Evolutionary conservation across 441 rosid species (phyloP).

Genomic region (Croton laevigatus): DNA sequence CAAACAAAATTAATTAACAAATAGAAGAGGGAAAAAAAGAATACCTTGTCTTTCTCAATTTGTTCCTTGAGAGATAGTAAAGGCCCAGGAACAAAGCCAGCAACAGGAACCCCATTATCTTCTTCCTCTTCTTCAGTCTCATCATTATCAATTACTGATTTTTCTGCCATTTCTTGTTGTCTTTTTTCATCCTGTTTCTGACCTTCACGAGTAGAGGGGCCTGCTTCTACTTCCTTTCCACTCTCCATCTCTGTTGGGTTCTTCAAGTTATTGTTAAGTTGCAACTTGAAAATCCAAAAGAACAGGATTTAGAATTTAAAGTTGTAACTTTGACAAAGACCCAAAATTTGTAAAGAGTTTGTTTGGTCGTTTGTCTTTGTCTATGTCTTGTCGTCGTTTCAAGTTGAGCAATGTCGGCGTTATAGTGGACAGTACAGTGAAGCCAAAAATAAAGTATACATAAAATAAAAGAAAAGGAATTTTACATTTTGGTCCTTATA

Average conservation of each 20-base stretch:
- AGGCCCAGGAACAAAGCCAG: slow-evolving; percentile 54
- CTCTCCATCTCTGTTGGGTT: slow-evolving; percentile 32
- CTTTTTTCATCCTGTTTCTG: slow-evolving; percentile 24
- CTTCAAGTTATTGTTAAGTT: slow-evolving; percentile 7
- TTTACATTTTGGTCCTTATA: slow-evolving; percentile 9
- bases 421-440: slow-evolving; percentile 9
- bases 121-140: slow-evolving; percentile 28
- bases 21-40: background rate
- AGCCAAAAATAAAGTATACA: background rate
- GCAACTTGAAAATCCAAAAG: slow-evolving; percentile 13
- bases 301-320: background rate
- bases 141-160: slow-evolving; percentile 10
- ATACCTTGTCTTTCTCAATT: slow-evolving; percentile 65
- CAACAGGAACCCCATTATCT: slow-evolving; percentile 22
- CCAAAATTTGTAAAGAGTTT: background rate
- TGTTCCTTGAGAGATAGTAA: slow-evolving; percentile 57
- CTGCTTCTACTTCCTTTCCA: slow-evolving; percentile 39
- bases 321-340: background rate
- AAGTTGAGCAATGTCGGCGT: background rate
- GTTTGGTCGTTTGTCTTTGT: slow-evolving; percentile 21
- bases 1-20: background rate
- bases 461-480: background rate
- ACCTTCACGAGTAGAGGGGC: slow-evolving; percentile 32
- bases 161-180: slow-evolving; percentile 30
- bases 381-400: slow-evolving; percentile 11